phyloP scores from a whole-genome alignment of 2,329 filamentous ascomycete genomes.

The Xylaria arbuscula region DNA sequence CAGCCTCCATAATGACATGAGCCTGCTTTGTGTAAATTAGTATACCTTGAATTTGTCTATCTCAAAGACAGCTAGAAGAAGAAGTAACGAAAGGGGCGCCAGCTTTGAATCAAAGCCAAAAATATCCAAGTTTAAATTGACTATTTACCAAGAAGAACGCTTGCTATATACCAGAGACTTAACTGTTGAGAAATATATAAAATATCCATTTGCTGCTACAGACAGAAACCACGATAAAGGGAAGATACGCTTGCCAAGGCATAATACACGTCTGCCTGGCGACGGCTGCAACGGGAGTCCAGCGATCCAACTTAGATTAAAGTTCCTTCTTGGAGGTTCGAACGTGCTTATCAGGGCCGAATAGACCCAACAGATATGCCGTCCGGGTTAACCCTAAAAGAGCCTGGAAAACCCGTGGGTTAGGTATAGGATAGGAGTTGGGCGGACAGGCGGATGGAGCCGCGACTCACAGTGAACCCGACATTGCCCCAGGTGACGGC shows the following conservation, averaged over 20 bases:
- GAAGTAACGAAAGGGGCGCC: not conserved
- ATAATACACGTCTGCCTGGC: not conserved
- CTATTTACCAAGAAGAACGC: no score
- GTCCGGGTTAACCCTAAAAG: slow-evolving; percentile 50
- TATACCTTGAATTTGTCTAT: slow-evolving; percentile 15
- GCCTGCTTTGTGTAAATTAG: slow-evolving; percentile 29
- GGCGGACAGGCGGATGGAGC: not conserved
- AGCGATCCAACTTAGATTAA: slow-evolving; percentile 15
- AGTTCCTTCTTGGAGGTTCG: slow-evolving; percentile 41
- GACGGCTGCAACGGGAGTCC: not conserved
- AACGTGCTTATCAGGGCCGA: slow-evolving; percentile 42
- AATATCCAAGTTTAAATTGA: not conserved
- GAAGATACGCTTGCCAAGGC: not conserved
- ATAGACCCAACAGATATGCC: slow-evolving; percentile 50
- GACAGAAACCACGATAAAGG: not conserved
- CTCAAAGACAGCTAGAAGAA: not conserved
- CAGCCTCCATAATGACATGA: slow-evolving; percentile 10
- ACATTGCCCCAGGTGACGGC: slow-evolving; percentile 79
- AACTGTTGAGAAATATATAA: not conserved
- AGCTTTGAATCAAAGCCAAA: not conserved
- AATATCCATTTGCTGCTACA: not conserved
- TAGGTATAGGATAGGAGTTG: not conserved
- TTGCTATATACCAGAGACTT: no score
- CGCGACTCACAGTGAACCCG: slow-evolving; percentile 66
- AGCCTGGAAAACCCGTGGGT: slow-evolving; percentile 34